A percentile compares a stretch with the other conserved stretches of the same genome.
phyloP scores from a whole-genome alignment of 176 grass and related monocot species.

The Oryza brachyantha region DNA sequence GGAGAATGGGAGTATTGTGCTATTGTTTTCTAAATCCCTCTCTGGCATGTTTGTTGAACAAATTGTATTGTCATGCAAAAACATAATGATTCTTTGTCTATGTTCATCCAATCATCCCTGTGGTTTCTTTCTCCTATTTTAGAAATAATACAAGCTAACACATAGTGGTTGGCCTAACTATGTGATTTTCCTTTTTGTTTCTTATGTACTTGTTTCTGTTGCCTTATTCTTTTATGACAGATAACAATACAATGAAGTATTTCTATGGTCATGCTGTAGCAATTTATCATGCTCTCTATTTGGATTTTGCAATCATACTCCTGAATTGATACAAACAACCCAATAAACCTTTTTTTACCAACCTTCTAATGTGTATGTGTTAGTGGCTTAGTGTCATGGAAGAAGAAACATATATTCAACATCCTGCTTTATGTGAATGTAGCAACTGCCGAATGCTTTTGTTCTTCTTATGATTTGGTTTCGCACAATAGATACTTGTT shows the following conservation, averaged over 20 bases:
- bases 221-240: background rate
- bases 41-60: slow-evolving; percentile 7
- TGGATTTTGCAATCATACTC: slow-evolving; percentile 3
- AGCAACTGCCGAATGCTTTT: background rate
- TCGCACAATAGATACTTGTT: background rate
- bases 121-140: background rate
- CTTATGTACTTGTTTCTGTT: background rate
- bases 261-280: background rate
- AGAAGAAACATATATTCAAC: background rate
- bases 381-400: background rate
- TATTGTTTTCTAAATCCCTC: slow-evolving; percentile 11
- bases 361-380: background rate
- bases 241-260: background rate
- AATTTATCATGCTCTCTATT: background rate
- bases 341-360: background rate
- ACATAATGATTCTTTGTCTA: slow-evolving; percentile 18
- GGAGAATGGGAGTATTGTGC: background rate
- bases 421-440: background rate
- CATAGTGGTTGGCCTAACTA: slow-evolving; percentile 2
- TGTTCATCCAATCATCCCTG: slow-evolving; percentile 1
- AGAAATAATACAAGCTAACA: background rate
- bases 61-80: background rate
- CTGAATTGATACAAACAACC: slow-evolving; percentile 5
- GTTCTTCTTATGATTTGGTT: background rate
- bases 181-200: background rate